Conservation (phyloP, 805 yeast genomes). For the Millerozyma miso region DNA sequence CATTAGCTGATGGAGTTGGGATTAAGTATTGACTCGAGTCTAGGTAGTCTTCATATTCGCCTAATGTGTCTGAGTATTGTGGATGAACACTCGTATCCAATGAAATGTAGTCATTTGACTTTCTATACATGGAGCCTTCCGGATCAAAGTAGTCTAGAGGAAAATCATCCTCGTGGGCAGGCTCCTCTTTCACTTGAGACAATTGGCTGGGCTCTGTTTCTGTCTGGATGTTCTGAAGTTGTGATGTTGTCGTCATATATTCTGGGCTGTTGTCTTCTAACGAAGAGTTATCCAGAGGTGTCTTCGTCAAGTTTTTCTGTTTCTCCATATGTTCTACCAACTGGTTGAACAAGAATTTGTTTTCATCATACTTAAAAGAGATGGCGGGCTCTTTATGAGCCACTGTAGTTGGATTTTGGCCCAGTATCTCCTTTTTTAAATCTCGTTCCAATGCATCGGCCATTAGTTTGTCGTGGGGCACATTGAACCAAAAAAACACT, state of each 20-base stretch:
- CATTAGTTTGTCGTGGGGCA: constrained; percentile 88
- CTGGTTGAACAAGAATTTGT: constrained; percentile 51
- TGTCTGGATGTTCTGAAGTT: neutral
- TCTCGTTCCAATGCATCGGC: constrained; percentile 93
- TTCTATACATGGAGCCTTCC: constrained; percentile 8
- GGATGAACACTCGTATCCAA: constrained; percentile 15
- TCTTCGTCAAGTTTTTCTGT: constrained; percentile 6
- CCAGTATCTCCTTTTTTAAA: constrained; percentile 65
- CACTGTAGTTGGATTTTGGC: constrained; percentile 65
- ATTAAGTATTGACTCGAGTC: constrained; percentile 6
- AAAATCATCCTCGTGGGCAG: constrained; percentile 55
- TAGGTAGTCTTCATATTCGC: constrained; percentile 17
- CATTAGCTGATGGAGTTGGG: constrained; percentile 19
- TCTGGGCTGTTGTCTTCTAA: constrained; percentile 12
- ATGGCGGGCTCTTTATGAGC: constrained; percentile 76
- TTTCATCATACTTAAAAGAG: constrained; percentile 64
- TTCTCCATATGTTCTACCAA: constrained; percentile 34
- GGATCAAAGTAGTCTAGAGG: constrained; percentile 65
- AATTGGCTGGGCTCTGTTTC: neutral
- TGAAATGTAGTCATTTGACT: constrained; percentile 18
- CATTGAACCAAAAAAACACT: constrained; percentile 95
- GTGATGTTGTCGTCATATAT: constrained; percentile 7
- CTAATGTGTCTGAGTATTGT: constrained; percentile 7
- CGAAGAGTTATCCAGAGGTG: constrained; percentile 4
- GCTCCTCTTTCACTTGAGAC: constrained; percentile 2